phyloP scores from a whole-genome alignment of 495 filamentous ascomycete genomes.

The Penicillium simplicissimum region DNA sequence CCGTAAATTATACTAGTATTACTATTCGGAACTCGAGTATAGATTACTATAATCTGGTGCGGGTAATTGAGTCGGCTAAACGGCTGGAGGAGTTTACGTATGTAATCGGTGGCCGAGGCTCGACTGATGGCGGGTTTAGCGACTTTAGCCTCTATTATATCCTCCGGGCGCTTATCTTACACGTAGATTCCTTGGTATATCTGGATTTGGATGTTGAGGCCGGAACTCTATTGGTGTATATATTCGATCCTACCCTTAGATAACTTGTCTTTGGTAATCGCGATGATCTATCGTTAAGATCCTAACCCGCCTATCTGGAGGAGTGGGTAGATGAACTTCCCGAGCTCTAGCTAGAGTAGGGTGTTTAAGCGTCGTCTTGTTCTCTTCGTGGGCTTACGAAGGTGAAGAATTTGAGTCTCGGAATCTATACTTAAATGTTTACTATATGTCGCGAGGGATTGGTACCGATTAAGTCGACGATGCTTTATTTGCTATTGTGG shows the following conservation, averaged over 20 bases:
- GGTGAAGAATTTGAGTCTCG: neutral
- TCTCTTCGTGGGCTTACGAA: conserved; percentile 1
- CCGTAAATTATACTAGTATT: neutral
- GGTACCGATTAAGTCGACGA: neutral
- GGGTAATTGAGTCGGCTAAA: neutral
- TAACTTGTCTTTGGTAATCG: neutral
- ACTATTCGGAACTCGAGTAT: neutral
- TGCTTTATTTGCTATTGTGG: conserved; percentile 1
- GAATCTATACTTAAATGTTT: neutral
- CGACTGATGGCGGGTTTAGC: neutral
- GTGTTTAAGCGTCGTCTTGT: neutral
- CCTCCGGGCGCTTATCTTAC: neutral
- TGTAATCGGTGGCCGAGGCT: neutral
- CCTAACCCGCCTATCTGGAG: neutral
- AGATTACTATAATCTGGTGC: neutral
- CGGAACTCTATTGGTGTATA: neutral
- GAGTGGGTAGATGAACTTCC: neutral
- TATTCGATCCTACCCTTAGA: neutral
- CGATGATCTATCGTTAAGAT: neutral
- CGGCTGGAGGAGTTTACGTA: neutral
- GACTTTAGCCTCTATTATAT: neutral
- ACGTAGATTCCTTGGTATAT: neutral
- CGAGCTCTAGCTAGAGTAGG: neutral
- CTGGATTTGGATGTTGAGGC: neutral
- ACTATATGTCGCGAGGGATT: neutral